A percentile compares a stretch with the other conserved stretches of the same genome.
These are phyloP conservation scores for Debaryomyces castellii DNA, from an alignment of 805 yeast genomes.

Conservation along the genomic window DNA sequence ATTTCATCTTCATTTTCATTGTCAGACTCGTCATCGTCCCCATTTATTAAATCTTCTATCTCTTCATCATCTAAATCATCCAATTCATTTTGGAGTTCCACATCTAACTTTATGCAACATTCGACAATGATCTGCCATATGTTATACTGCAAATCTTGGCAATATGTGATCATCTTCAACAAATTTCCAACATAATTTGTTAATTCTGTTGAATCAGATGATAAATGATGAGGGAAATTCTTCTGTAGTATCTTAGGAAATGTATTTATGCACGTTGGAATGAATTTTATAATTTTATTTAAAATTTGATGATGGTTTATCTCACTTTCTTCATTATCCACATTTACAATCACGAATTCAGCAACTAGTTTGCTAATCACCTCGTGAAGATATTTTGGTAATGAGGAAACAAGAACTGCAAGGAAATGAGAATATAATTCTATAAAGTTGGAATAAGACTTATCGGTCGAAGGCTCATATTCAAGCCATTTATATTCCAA, in stretches of 20 bases:
- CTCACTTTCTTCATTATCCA: constrained; percentile 11
- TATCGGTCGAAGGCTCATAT: constrained; percentile 11
- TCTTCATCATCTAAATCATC: constrained; percentile 77
- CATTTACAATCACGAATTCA: constrained; percentile 46
- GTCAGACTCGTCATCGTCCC: constrained; percentile 48
- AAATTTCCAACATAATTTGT: constrained; percentile 68
- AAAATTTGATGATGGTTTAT: constrained; percentile 60
- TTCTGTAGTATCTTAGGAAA: constrained; percentile 58
- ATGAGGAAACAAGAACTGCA: constrained; percentile 74
- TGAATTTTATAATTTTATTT: constrained; percentile 60
- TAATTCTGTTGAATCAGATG: constrained; percentile 52
- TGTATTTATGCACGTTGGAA: constrained; percentile 77
- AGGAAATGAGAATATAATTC: constrained; percentile 68
- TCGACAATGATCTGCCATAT: constrained; percentile 83
- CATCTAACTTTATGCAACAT: constrained; percentile 81
- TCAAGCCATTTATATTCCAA: constrained; percentile 67
- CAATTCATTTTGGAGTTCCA: constrained; percentile 83
- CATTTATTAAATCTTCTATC: constrained; percentile 52
- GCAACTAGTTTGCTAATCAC: constrained; percentile 68
- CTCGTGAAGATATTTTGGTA: constrained; percentile 88
- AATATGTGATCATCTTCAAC: constrained; percentile 59
- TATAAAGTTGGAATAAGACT: constrained; percentile 31
- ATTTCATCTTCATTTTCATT: constrained; percentile 18
- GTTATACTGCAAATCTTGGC: constrained; percentile 69
- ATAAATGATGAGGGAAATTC: constrained; percentile 75